Conservation (phyloP, 2,329 filamentous ascomycete species). For the Seiridium cupressi region DNA sequence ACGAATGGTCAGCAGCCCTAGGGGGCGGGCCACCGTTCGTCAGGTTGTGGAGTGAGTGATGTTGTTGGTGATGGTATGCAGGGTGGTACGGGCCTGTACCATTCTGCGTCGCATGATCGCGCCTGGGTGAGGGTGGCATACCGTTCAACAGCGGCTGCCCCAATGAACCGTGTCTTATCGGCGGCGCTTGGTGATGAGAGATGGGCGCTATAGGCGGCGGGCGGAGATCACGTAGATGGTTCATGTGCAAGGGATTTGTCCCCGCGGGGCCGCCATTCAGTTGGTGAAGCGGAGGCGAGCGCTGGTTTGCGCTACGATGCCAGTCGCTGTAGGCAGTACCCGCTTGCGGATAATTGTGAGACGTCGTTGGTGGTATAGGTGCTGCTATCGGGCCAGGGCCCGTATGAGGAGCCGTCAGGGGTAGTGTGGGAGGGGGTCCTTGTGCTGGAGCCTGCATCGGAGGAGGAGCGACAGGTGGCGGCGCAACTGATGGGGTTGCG, state of each 20-base stretch:
- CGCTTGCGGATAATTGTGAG: conserved; percentile 38
- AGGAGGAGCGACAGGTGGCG: conserved; percentile 17
- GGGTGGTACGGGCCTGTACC: conserved; percentile 37
- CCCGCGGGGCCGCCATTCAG: conserved; percentile 45
- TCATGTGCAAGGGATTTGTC: conserved; percentile 24
- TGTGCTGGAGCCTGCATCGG: conserved; percentile 22
- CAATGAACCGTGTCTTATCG: conserved; percentile 41
- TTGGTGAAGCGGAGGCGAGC: conserved; percentile 45
- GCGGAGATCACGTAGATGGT: conserved; percentile 42
- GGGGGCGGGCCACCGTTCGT: conserved; percentile 41
- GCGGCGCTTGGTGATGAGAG: conserved; percentile 38
- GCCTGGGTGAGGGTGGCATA: conserved; percentile 45
- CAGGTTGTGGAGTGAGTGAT: conserved; percentile 26
- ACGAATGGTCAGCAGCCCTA: conserved; percentile 43
- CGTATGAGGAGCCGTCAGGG: conserved; percentile 18
- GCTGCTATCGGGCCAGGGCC: conserved; percentile 31
- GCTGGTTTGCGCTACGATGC: conserved; percentile 48
- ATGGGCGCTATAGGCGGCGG: conserved; percentile 46
- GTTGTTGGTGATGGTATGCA: conserved; percentile 29
- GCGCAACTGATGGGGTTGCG: conserved; percentile 11
- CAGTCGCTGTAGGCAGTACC: conserved; percentile 43
- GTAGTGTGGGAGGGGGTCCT: conserved; percentile 21
- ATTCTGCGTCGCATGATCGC: conserved; percentile 37
- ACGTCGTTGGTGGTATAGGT: conserved; percentile 30
- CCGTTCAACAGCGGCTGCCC: conserved; percentile 42